Base-by-base conservation (phyloP, 257 asterid species). In the Cruciata laevipes region DNA sequence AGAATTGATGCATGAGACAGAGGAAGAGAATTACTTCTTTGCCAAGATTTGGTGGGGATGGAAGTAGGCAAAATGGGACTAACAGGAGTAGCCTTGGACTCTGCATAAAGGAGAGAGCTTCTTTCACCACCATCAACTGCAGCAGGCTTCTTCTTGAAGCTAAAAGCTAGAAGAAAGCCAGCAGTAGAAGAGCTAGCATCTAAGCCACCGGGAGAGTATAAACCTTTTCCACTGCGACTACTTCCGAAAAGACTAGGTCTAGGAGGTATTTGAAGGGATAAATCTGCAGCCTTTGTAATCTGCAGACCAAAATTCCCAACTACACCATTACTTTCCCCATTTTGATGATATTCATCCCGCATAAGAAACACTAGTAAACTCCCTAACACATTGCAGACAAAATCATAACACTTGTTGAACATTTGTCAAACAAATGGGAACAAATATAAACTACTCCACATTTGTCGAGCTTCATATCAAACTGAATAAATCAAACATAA, bases 191-290 rank as follows among this genome's bases (percentile, higher is more conserved):
- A 79, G 61, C 67, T 74, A 58, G 71, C 74, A 73, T 63, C 66
- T 21, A 61, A 47, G 77, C 69, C 52, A 70, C 79, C 52, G 7
- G 85, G 83, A 70, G 85, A 78, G 64, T 59, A 74, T 63, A 75
- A 62, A 53, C 68, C 75, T 75, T 78, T 81, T 61, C 79, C 85
- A 61, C 82, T 84, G 27, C 73, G 76, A 75, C 77, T 79, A 73
- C 78, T 73, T 30, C 81, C 75, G 31, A 80, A 66, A 12, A 72
- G 80, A 2, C 57, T 23, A 6, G 82, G 81, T 44, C 83, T 87
- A 62, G 93, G 91, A 73, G 96, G 96, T 70, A 90, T 77, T 65
- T 86, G 87, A 75, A 92, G 97, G 66, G 87, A 78, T 62, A 88
- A 80, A 68, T 86, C 95, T 3, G 82, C 44, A 63, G 56, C 71